Percentiles rank a stretch among this genome's conserved stretches.
phyloP scores from a whole-genome alignment of 257 asterid species.

The Solanum rostratum region DNA sequence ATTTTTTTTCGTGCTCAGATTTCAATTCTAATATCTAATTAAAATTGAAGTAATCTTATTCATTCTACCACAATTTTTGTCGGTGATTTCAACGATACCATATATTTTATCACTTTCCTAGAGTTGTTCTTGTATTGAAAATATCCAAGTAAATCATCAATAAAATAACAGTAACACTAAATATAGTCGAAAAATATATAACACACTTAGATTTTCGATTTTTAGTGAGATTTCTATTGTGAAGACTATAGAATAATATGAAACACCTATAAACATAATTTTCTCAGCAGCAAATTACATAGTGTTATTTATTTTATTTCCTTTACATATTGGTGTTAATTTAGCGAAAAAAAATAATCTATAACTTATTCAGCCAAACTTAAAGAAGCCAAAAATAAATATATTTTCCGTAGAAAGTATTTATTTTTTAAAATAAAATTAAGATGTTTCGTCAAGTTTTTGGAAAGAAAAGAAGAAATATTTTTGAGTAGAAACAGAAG shows the following conservation, averaged over 20 bases:
- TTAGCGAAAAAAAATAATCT: not conserved
- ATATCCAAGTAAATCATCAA: not conserved
- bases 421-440: not conserved
- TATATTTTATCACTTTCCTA: not conserved
- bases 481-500: not conserved
- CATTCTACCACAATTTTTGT: not conserved
- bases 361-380: no score
- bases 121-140: not conserved
- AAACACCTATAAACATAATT: not conserved
- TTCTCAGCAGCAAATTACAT: not conserved
- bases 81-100: not conserved
- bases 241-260: not conserved
- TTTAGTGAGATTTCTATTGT: not conserved
- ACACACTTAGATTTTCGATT: not conserved
- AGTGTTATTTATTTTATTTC: not conserved
- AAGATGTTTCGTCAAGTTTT: not conserved
- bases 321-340: not conserved
- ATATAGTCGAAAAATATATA: not conserved
- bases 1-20: no score
- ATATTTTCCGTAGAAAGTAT: accelerated
- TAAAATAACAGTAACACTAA: not conserved
- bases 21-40: no score
- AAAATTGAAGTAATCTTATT: accelerated
- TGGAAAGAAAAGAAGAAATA: not conserved
- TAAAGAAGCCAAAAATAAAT: not conserved